These are phyloP conservation scores for Cicer bijugum DNA, from an alignment of 306 rosid genomes.

Conservation along the genomic window DNA sequence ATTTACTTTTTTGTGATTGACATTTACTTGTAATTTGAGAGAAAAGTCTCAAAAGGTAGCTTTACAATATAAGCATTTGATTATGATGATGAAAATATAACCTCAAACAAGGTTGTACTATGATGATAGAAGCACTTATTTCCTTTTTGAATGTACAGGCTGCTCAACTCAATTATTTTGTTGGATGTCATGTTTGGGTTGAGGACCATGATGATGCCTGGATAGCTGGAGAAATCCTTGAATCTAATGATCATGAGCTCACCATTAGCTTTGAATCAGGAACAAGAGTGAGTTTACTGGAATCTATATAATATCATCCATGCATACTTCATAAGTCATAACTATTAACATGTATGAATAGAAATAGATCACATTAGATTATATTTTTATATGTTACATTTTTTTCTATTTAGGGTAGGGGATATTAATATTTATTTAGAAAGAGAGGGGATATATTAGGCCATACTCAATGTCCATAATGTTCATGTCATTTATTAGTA, in stretches of 20 bases:
- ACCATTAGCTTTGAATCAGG: conserved; percentile 59
- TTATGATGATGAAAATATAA: conserved; percentile 17
- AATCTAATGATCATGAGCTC: conserved; percentile 56
- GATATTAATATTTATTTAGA: too few relatives aligned
- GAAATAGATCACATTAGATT: not conserved
- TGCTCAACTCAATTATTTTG: conserved; percentile 52
- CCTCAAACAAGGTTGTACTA: conserved; percentile 7
- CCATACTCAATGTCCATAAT: not conserved
- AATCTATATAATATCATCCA: not conserved
- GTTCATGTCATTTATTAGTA: too few relatives aligned
- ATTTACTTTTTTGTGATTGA: conserved; percentile 5
- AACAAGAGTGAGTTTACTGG: conserved; percentile 58
- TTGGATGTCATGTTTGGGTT: conserved; percentile 77
- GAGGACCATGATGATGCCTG: conserved; percentile 82
- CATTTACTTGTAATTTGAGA: conserved; percentile 6
- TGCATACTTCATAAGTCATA: not conserved
- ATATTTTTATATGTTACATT: not conserved
- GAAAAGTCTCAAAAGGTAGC: too few relatives aligned
- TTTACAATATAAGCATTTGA: not conserved
- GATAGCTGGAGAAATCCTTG: conserved; percentile 79
- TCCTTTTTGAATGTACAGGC: conserved; percentile 59
- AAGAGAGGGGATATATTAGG: too few relatives aligned
- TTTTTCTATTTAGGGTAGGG: too few relatives aligned
- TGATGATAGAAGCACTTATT: conserved; percentile 39
- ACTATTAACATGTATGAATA: not conserved